These are phyloP conservation scores for Venturia nashicola DNA, from an alignment of 2,329 filamentous ascomycete genomes.

Conservation along the genomic window DNA sequence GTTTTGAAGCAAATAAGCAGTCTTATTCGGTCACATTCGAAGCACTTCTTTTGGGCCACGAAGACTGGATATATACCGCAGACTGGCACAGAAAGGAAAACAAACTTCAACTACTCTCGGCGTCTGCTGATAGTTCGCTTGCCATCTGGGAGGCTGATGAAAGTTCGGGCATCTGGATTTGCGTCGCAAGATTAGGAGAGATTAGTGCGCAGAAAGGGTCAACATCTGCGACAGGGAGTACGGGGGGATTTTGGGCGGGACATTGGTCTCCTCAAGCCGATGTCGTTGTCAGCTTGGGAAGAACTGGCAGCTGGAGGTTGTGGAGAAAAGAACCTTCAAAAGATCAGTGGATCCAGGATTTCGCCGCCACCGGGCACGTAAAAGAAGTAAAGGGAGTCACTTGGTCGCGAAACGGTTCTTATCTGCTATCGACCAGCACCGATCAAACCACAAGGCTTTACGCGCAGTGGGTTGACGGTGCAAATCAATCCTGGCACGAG, in stretches of 20 bases:
- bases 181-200: constrained; percentile 73
- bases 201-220: constrained; percentile 92
- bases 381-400: constrained; percentile 67
- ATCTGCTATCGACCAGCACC: constrained; percentile 75
- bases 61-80: constrained; percentile 95
- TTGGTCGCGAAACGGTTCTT: constrained; percentile 73
- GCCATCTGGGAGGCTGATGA: constrained; percentile 84
- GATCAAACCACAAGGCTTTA: constrained; percentile 91
- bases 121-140: constrained; percentile 90
- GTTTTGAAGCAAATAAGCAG: constrained; percentile 47
- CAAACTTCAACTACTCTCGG: constrained; percentile 64
- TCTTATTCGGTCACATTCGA: constrained; percentile 85
- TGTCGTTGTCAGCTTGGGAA: constrained; percentile 68
- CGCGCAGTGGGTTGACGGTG: constrained; percentile 56
- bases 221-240: constrained; percentile 89
- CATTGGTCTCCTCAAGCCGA: constrained; percentile 74
- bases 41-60: constrained; percentile 83
- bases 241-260: constrained; percentile 92
- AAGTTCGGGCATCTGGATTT: constrained; percentile 82
- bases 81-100: constrained; percentile 50
- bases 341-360: constrained; percentile 63
- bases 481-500: constrained; percentile 69
- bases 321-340: constrained; percentile 55
- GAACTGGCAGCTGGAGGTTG: constrained; percentile 84
- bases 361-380: constrained; percentile 76